A percentile compares a stretch with the other conserved stretches of the same genome.
Evolutionary conservation across 345 rosid genomes (phyloP).

Genomic region (Dovyalis caffra): DNA sequence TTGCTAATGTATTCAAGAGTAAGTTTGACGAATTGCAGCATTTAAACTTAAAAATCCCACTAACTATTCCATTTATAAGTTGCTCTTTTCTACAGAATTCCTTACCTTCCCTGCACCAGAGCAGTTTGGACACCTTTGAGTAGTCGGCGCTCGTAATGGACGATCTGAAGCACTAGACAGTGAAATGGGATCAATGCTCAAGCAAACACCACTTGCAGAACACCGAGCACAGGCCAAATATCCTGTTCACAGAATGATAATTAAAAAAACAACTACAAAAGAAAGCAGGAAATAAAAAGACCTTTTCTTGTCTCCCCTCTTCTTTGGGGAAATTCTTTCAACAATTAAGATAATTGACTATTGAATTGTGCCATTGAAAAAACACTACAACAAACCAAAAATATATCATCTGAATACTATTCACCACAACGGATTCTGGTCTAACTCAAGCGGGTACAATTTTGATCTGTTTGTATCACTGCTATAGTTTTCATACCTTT

Average conservation of each 20-base stretch:
- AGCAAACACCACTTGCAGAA: conserved; percentile 72
- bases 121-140: conserved; percentile 72
- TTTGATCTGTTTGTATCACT: not conserved
- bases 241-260: conserved; percentile 43
- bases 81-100: not conserved
- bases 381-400: not conserved
- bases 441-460: not conserved
- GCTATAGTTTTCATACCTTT: not conserved
- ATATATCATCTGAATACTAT: not conserved
- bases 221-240: conserved; percentile 95
- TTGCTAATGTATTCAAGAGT: no score
- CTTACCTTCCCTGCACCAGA: conserved; percentile 94
- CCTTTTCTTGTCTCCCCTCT: not conserved
- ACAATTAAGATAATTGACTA: not conserved
- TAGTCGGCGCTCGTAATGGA: conserved; percentile 55
- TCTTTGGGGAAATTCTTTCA: not conserved
- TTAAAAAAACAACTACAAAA: not conserved
- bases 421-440: not conserved
- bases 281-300: not conserved
- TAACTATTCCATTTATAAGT: not conserved
- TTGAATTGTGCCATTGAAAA: not conserved
- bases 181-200: conserved; percentile 58
- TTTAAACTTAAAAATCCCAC: not conserved
- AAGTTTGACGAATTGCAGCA: not conserved
- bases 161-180: conserved; percentile 42